These are phyloP conservation scores for Candida arabinofermentans DNA, from an alignment of 805 yeast species.

Conservation along the genomic window DNA sequence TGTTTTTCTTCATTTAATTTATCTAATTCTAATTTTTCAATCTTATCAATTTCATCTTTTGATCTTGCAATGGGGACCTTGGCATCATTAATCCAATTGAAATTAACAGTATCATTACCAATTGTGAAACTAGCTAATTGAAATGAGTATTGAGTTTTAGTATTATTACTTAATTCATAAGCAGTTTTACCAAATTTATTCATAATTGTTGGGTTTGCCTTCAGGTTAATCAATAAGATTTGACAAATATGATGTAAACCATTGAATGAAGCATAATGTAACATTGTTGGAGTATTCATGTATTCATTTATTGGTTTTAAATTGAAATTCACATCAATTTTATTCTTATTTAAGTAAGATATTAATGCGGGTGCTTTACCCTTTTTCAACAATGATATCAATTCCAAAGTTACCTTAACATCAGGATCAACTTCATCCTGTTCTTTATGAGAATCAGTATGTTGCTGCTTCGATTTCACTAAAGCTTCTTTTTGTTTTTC, in stretches of 20 bases:
- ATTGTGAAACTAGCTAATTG: slow-evolving; percentile 62
- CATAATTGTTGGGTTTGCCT: slow-evolving; percentile 62
- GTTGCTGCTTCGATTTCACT: slow-evolving; percentile 23
- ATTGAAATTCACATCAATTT: slow-evolving; percentile 46
- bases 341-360: slow-evolving; percentile 55
- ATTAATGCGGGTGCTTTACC: slow-evolving; percentile 75
- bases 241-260: slow-evolving; percentile 66
- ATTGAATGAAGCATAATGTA: slow-evolving; percentile 73
- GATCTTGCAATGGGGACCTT: slow-evolving; percentile 59
- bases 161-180: slow-evolving; percentile 55
- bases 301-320: slow-evolving; percentile 55
- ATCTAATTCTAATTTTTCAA: slow-evolving; percentile 32
- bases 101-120: slow-evolving; percentile 64
- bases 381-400: slow-evolving; percentile 58
- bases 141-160: slow-evolving; percentile 48
- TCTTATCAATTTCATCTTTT: slow-evolving; percentile 50
- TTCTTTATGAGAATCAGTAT: slow-evolving; percentile 16
- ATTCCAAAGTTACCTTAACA: slow-evolving; percentile 54
- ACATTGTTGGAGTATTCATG: slow-evolving; percentile 59
- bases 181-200: slow-evolving; percentile 62
- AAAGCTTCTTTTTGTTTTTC: slow-evolving; percentile 29
- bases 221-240: slow-evolving; percentile 55
- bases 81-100: slow-evolving; percentile 62
- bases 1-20: slow-evolving; percentile 37
- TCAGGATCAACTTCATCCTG: slow-evolving; percentile 17